phyloP scores from a whole-genome alignment of 1,284 basidiomycete species.

The Ceratobasidium sp. region DNA sequence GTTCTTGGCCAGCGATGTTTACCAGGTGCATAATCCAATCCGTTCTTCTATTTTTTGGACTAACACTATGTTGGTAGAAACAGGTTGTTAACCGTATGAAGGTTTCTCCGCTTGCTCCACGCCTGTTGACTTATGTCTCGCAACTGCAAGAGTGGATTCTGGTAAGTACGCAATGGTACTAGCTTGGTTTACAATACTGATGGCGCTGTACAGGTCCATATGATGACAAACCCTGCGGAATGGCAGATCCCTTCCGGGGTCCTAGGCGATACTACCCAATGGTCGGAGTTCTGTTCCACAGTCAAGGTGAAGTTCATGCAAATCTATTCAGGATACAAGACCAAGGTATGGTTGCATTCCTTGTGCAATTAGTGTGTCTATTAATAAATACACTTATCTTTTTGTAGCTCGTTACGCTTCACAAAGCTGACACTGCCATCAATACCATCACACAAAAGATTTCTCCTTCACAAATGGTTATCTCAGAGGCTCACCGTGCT shows the following conservation, averaged over 20 bases:
- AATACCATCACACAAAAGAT: not conserved
- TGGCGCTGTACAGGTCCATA: not conserved
- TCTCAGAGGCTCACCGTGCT: conserved; percentile 1
- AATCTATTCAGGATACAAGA: not conserved
- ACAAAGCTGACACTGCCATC: not conserved
- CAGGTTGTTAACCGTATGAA: conserved; percentile 15
- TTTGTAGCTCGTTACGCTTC: not conserved
- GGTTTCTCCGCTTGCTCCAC: not conserved
- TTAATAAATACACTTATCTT: not conserved
- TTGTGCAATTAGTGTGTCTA: too few species aligned
- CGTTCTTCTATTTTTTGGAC: too few species aligned
- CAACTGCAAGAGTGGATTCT: conserved; percentile 7
- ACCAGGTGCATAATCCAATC: too few species aligned
- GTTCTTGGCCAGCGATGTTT: too few species aligned
- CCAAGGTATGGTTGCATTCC: not conserved
- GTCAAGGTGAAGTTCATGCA: not conserved
- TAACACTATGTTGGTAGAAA: not conserved
- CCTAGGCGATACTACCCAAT: not conserved
- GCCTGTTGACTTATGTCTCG: not conserved
- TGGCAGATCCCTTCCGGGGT: conserved; percentile 12
- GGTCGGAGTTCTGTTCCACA: not conserved
- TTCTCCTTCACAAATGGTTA: not conserved
- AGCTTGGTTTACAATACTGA: not conserved
- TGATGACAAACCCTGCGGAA: not conserved
- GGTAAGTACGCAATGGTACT: not conserved